Percentiles rank a stretch among this genome's conserved stretches.
Conservation (phyloP, 2,329 filamentous ascomycete species). For the Neofusicoccum umdonicola region DNA sequence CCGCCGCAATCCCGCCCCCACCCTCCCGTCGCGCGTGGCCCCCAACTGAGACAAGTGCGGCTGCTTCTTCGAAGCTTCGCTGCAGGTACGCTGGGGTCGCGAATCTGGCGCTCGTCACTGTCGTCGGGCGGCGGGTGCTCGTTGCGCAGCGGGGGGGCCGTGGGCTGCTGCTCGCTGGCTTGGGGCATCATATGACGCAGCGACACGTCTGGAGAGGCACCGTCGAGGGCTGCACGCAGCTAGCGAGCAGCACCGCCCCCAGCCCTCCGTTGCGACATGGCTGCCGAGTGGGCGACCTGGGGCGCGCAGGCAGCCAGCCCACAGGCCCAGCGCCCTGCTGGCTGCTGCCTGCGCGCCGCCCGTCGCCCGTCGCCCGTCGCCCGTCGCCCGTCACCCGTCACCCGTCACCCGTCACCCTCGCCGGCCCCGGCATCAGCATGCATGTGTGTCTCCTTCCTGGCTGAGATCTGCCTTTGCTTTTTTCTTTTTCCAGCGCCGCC, state of each 20-base stretch:
- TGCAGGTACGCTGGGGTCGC: constrained; percentile 5
- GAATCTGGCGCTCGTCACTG: background rate
- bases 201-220: background rate
- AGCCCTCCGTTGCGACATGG: background rate
- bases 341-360: background rate
- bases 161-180: background rate
- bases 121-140: background rate
- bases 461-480: background rate
- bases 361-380: background rate
- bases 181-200: background rate
- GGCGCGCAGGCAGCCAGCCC: background rate
- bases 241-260: constrained; percentile 1
- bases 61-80: constrained; percentile 1
- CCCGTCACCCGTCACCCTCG: background rate
- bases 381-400: background rate
- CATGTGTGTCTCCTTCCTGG: constrained; percentile 10
- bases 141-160: background rate
- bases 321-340: background rate
- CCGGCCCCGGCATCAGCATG: background rate
- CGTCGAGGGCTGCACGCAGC: background rate
- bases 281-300: background rate
- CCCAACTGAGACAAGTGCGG: constrained; percentile 1
- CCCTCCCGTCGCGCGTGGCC: background rate
- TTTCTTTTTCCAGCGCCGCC: background rate
- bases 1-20: constrained; percentile 3